These are phyloP conservation scores for Sequoia sempervirens DNA, from an alignment of 75 land plant genomes.

Conservation along the genomic window DNA sequence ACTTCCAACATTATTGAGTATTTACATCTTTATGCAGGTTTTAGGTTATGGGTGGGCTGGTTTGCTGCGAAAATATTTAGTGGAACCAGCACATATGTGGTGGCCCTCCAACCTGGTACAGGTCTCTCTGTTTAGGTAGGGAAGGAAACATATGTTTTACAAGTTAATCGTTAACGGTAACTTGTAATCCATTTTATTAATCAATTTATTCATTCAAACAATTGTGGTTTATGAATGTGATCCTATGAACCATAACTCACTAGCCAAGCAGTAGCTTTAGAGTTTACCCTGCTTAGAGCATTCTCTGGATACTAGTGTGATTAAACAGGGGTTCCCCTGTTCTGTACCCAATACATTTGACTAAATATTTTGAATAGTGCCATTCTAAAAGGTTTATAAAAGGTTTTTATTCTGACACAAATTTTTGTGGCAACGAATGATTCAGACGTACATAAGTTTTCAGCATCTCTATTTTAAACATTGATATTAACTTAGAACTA, in stretches of 20 bases:
- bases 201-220: neutral
- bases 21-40: conserved; percentile 27
- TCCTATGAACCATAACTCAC: neutral
- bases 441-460: too few relatives aligned
- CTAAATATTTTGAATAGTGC: neutral
- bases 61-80: conserved; percentile 51
- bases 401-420: neutral
- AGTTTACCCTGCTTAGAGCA: neutral
- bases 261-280: neutral
- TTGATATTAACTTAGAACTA: neutral
- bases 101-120: conserved; percentile 74
- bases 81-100: conserved; percentile 78
- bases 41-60: conserved; percentile 85
- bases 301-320: neutral
- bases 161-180: neutral
- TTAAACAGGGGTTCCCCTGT: neutral
- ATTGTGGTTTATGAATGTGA: neutral
- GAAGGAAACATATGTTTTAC: neutral
- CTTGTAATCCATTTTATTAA: neutral
- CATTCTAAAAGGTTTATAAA: neutral
- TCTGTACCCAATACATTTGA: neutral
- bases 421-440: neutral
- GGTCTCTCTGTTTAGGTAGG: conserved; percentile 66
- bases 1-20: neutral
- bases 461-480: neutral